Evolutionary conservation across 192 early-diverging fungal species (phyloP), one percentile per base, ranked within the genome.

Genomic region (Neocallimastix lanati): DNA sequence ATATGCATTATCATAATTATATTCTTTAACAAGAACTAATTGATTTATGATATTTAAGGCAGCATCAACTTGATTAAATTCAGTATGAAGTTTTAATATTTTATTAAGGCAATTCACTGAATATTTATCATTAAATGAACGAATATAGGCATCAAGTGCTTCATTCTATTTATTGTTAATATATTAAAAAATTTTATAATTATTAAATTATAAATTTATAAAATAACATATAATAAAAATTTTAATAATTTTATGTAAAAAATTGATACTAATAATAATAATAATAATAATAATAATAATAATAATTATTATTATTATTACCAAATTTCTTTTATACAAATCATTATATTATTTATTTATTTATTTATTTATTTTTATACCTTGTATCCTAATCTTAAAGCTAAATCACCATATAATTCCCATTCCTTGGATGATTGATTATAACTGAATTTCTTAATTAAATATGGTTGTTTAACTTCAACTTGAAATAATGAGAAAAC

Each of bases 321-420:
- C n/a, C n/a, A n/a, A n/a, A n/a, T n/a, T n/a, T n/a, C n/a, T n/a
- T n/a, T n/a, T n/a, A n/a, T n/a, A n/a, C n/a, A 33, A 33, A 33
- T 33, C 3, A 33, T 33, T 6, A 50, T 13, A 50, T 21, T 21
- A 21, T 50, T 4, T 13, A 50, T 16, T 21, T 13, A 50, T 3
- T 50, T 21, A 21, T 50, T 4, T 14, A 38, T 38, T 4, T 76
- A 28, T 5, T 21, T 27, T 3, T 29, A 82, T 80, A 93, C 91
- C 79, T 92, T 88, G 78, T 97, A 93, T 76, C 92, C 90, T 40
- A 99, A 84, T 35, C 98, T 91, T 76, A 91, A 86, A 1, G 94
- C 93, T 77, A 99, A 87, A 80, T 99, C 96, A 28, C 96, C 98
- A 78, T 96, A 93, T 28, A 97, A 89, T 84, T 99, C 98, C 98